Evolutionary conservation across 2,329 filamentous ascomycete species (phyloP), one percentile per base, ranked within the genome.

Genomic region (Pestalotiopsis sp.): DNA sequence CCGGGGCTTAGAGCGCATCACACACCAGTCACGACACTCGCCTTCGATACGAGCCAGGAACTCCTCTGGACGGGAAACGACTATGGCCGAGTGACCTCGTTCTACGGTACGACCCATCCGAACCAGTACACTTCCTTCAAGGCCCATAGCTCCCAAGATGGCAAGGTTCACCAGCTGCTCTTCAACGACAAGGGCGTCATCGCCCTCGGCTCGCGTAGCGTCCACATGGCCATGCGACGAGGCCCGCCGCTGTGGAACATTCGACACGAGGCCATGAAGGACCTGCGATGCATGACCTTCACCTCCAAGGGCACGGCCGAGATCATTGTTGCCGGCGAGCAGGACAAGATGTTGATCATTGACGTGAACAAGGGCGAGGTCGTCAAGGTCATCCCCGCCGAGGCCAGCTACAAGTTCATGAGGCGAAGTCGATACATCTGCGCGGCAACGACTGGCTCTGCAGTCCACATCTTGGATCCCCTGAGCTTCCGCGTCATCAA

Each of bases 251-350:
- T 96, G 83, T 98, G 96, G 95, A 94, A 98, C 80, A 86, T 98
- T 70, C 88, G 91, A 72, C 86, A 90, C 76, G 84, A 90, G 36
- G 91, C 92, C 68, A 97, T 98, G 91, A 90, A 87, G 71, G 93
- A 98, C 77, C 83, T 99, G 72, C 90, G 90, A 74, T 98, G 96
- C 80, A 98, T 98, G 94, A 95, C 92, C 78, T 98, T 97, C 78
- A 97, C 94, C 1, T 94, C 93, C 36, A 94, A 94, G 76, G 92
- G 92, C 9, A 93, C 92, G 31, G 88, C 89, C 14, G 92, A 97
- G 76, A 91, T 99, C 68, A 84, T 99, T 23, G 93, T 95, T 41
- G 96, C 94, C 61, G 96, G 96, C 61, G 89, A 91, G 73, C 96
- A 99, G 80, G 88, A 92, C 67, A 88, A 87, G 64, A 97, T 99